These are phyloP conservation scores for Fusarium coicis DNA, from an alignment of 2,329 filamentous ascomycete species.

Conservation along the genomic window DNA sequence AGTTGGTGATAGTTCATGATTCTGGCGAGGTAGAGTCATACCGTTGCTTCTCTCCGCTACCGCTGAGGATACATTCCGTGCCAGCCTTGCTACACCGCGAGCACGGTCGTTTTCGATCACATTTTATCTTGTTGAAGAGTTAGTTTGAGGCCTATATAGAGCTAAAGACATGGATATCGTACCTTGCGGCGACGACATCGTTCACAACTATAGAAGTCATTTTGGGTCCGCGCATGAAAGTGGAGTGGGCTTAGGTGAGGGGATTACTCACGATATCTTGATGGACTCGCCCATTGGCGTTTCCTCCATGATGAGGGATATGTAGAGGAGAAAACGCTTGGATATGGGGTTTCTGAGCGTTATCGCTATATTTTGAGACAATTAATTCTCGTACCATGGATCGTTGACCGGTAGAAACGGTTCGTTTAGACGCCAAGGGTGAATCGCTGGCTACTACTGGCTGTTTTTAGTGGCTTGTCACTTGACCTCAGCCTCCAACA, in stretches of 20 bases:
- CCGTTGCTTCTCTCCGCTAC: conserved; percentile 57
- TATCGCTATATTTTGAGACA: neutral
- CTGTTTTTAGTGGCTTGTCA: conserved; percentile 17
- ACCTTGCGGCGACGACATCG: conserved; percentile 58
- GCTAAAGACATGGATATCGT: neutral
- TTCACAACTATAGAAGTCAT: conserved; percentile 50
- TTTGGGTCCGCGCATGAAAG: conserved; percentile 15
- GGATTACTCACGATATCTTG: conserved; percentile 50
- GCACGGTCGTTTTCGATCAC: conserved; percentile 62
- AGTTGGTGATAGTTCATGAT: neutral
- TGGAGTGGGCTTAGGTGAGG: conserved; percentile 9
- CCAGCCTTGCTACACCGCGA: conserved; percentile 58
- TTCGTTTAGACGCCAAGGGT: conserved; percentile 28
- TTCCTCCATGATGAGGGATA: conserved; percentile 44
- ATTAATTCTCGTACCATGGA: neutral
- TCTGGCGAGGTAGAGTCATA: conserved; percentile 32
- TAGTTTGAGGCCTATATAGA: neutral
- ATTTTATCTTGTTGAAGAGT: conserved; percentile 58
- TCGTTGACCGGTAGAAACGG: conserved; percentile 19
- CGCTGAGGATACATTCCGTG: conserved; percentile 53
- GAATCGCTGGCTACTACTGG: neutral
- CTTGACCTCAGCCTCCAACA: conserved; percentile 23
- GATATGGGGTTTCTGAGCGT: neutral
- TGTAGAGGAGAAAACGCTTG: neutral
- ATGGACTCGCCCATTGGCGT: conserved; percentile 51